Base-by-base conservation (phyloP, 208 protist genomes). In the Willaertia magna region DNA sequence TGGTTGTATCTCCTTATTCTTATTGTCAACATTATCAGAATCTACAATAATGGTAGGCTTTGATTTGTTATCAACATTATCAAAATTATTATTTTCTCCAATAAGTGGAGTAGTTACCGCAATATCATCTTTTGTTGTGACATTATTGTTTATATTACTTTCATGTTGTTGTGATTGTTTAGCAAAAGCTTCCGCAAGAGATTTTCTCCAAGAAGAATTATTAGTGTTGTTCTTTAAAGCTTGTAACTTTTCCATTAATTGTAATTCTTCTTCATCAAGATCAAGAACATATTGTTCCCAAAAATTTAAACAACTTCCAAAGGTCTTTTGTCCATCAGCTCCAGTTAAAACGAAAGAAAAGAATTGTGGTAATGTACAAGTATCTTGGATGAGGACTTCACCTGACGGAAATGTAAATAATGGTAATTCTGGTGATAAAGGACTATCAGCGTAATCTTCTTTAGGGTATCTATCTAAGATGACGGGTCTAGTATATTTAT, bases 321-420 rank as follows among this genome's bases (percentile, higher is more conserved):
- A 85, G 1, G 47, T 43, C 22, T 44, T 48, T 7, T n/a, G 6
- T 46, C 83, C 83, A 85, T 85, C 83, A 74, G n/a, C 20, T 4
- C 49, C 83, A 11, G 83, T 85, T 40, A 85, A 55, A 16, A 74
- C 34, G 74, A 85, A 81, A 22, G 44, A 74, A 55, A 59, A 79
- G 22, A 59, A 85, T 14, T 4, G 6, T 74, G 83, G 83, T 43
- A 85, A 44, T 26, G 18, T 44, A 20, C 74, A 61, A 26, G 52
- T n/a, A 26, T 85, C 49, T 22, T 1, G 20, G 20, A 83, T 55
- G n/a, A 3, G 3, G 18, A 83, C 34, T 30, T 67, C 46, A 34
- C 46, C 46, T 39, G 6, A 43, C 22, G 78, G 78, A 18, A 55
- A 42, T 4, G n/a, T 39, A 83, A 83, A 83, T 14, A 79, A 12